phyloP scores from a whole-genome alignment of 257 asterid species.

The Solanum arcanum region DNA sequence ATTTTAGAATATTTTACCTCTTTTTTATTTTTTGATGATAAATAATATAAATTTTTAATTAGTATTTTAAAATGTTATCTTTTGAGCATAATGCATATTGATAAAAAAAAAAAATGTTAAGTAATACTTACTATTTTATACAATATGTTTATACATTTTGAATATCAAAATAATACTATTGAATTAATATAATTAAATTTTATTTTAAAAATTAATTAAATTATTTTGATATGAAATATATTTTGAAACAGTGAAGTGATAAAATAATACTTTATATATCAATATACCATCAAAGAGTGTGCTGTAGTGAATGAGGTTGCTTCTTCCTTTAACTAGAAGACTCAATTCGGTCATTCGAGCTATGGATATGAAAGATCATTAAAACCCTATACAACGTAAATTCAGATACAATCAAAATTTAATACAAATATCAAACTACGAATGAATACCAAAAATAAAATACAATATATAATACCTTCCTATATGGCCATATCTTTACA shows the following conservation, averaged over 20 bases:
- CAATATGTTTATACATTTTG: not conserved
- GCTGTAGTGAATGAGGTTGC: rapidly evolving
- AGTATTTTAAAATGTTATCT: not conserved
- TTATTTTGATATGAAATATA: not conserved
- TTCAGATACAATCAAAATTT: rapidly evolving
- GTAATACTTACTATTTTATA: not conserved
- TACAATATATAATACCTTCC: not conserved
- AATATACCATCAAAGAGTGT: not conserved
- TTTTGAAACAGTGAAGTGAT: not conserved
- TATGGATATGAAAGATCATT: rapidly evolving
- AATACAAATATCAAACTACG: too few relatives aligned
- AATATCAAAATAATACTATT: not conserved
- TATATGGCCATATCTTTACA: not conserved
- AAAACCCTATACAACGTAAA: rapidly evolving
- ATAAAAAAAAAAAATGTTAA: not conserved
- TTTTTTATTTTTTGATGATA: not conserved
- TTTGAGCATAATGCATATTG: not conserved
- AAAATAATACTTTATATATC: not conserved
- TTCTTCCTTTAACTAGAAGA: rapidly evolving
- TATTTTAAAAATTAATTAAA: not conserved
- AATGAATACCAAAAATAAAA: rapidly evolving
- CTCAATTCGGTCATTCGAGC: rapidly evolving
- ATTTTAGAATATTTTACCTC: rapidly evolving
- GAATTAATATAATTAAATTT: not conserved
- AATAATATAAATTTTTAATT: not conserved